These are phyloP conservation scores for Chaetomium fimeti DNA, from an alignment of 495 filamentous ascomycete genomes.

Conservation along the genomic window DNA sequence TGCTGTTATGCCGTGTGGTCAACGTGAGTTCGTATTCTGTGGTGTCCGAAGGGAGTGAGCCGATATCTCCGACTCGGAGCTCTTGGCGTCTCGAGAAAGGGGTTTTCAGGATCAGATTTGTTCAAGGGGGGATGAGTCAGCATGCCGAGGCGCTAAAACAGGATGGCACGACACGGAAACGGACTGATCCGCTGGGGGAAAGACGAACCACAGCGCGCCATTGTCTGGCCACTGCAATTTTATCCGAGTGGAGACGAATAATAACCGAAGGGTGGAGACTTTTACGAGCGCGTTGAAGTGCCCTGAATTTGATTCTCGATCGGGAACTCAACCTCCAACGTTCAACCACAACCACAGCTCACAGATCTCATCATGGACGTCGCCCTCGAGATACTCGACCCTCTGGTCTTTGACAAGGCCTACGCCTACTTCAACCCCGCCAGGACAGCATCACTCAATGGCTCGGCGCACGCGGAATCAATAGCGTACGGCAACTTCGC, in stretches of 20 bases:
- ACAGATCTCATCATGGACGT: conserved; percentile 20
- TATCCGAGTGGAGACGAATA: conserved; percentile 2
- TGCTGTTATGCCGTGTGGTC: too few relatives aligned
- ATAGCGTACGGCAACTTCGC: neutral
- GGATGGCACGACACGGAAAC: neutral
- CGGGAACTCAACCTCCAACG: conserved; percentile 3
- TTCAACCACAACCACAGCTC: neutral
- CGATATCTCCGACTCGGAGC: neutral
- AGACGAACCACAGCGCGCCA: conserved; percentile 11
- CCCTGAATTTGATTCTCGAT: neutral
- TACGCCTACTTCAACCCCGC: conserved; percentile 27
- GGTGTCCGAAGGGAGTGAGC: too few relatives aligned
- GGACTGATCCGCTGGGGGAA: neutral
- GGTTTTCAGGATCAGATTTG: neutral
- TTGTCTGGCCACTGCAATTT: conserved; percentile 16
- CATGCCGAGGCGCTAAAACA: conserved; percentile 11
- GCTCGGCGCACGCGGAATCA: conserved; percentile 2
- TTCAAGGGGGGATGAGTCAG: neutral
- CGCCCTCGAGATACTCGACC: conserved; percentile 26
- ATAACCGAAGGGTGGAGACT: neutral
- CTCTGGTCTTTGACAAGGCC: conserved; percentile 27
- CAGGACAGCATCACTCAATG: conserved; percentile 7
- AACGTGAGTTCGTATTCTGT: too few relatives aligned
- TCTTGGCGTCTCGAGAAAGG: neutral
- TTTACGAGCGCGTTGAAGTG: neutral